Evolutionary conservation across 1,139 yeast genomes (phyloP), one percentile per base, ranked within the genome.

Genomic region (Yamadazyma diddensiae): DNA sequence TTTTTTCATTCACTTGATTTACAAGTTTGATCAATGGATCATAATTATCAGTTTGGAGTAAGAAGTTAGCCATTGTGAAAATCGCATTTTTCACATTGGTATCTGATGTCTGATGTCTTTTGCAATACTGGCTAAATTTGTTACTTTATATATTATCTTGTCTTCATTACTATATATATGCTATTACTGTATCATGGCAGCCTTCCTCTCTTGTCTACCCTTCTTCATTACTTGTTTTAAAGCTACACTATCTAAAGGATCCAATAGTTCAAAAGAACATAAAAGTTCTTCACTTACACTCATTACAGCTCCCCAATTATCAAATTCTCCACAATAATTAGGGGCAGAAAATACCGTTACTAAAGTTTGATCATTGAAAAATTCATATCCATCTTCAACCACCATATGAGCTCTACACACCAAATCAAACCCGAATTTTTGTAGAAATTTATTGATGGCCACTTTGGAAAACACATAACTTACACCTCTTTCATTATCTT

Each of bases 221-320:
- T 81, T 82, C 47, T 82, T 83, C 94, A 86, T 82, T 31, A 87
- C 95, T 57, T 84, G 96, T 56, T 90, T 88, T 59, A 92, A 73
- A 2, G 97, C 97, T 22, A 84, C 81, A 33, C 94, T 80, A 59
- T 92, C 98, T 50, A 92, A 70, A 6, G 98, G 98, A 60, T 92
- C 96, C 39, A 92, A 67, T 42, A 92, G 71, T 58, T 92, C 97
- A 60, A 92, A 92, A 38, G 92, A 82, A 58, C 97, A 92, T 40
- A 92, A 65, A 43, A 92, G 67, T 48, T 88, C 97, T 46, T 92
- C 97, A 45, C 86, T 79, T 12, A 92, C 97, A 49, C 94, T 80
- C 98, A 92, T 92, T 2, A 92, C 97, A 0, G 97, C 97, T 15
- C 97, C 98, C 97, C 97, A 92, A 54, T 92, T 92, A 57, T 92